Conservation (phyloP, 2,329 filamentous ascomycete species). For the Zymoseptoria tritici region DNA sequence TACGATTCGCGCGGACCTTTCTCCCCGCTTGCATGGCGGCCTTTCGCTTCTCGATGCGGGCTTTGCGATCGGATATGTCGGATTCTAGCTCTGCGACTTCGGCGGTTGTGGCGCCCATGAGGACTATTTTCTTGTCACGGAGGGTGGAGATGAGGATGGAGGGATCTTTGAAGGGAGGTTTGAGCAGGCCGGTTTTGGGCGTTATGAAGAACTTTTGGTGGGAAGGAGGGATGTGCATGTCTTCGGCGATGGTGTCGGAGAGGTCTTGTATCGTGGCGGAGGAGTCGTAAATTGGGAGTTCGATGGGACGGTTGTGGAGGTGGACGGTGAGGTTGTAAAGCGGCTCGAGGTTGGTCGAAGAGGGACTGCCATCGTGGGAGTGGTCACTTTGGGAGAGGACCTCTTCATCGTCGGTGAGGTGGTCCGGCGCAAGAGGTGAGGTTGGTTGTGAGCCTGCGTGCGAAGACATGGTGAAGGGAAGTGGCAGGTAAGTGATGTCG, state of each 20-base stretch:
- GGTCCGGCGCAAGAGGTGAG: background rate
- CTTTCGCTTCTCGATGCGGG: conserved; percentile 38
- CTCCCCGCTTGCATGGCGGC: conserved; percentile 35
- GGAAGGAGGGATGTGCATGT: conserved; percentile 51
- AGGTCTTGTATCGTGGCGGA: conserved; percentile 52
- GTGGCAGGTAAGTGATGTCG: background rate
- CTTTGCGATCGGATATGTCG: conserved; percentile 44
- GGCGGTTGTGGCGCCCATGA: conserved; percentile 57
- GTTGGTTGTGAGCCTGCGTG: background rate
- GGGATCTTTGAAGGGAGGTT: conserved; percentile 56
- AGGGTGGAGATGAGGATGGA: conserved; percentile 44
- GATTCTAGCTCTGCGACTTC: conserved; percentile 51
- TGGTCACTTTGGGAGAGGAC: conserved; percentile 1
- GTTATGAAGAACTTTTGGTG: conserved; percentile 64
- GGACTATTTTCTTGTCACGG: conserved; percentile 52
- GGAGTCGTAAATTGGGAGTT: conserved; percentile 38
- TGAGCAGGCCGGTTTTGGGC: conserved; percentile 58
- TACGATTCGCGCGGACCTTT: conserved; percentile 26
- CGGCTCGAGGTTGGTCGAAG: conserved; percentile 14
- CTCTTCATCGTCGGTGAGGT: conserved; percentile 6
- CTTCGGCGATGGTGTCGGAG: conserved; percentile 49
- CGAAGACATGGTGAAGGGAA: background rate
- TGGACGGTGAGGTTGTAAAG: conserved; percentile 43
- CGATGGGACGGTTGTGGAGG: conserved; percentile 48
- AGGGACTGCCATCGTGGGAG: conserved; percentile 9